Conservation (phyloP, 2,329 filamentous ascomycete genomes). For the Sphaerulina musiva region DNA sequence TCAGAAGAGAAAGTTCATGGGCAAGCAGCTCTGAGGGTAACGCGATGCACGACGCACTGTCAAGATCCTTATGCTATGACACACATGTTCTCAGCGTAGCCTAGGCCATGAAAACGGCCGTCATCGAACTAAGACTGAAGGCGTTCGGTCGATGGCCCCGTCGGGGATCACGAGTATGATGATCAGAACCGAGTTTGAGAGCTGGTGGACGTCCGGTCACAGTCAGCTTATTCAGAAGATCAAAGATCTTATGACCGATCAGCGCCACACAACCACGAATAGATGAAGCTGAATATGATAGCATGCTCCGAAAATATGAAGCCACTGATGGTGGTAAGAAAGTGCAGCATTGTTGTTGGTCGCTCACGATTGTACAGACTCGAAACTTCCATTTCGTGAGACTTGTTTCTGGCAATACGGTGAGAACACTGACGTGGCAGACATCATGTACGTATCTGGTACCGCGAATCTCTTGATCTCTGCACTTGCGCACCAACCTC, state of each 20-base stretch:
- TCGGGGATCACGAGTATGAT: no score
- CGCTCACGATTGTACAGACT: no score
- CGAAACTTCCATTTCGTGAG: no score
- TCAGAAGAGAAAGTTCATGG: slow-evolving; percentile 99
- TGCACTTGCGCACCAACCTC: not conserved
- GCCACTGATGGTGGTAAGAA: not conserved
- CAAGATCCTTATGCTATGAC: not conserved
- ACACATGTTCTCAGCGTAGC: not conserved
- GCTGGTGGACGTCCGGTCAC: no score
- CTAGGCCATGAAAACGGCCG: not conserved
- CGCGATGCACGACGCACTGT: not conserved
- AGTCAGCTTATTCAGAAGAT: no score
- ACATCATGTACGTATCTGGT: not conserved
- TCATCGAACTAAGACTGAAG: not conserved
- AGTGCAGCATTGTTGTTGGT: no score
- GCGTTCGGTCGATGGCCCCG: not conserved
- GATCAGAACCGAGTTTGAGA: no score
- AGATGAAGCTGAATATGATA: not conserved
- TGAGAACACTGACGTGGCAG: not conserved
- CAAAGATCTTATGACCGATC: no score
- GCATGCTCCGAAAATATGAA: not conserved
- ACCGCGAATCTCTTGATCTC: not conserved
- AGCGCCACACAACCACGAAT: not conserved
- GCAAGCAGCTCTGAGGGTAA: slow-evolving; percentile 54
- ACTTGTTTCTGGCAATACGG: no score